These are phyloP conservation scores for Claviceps sp. DNA, from an alignment of 2,329 filamentous ascomycete species.

Conservation along the genomic window DNA sequence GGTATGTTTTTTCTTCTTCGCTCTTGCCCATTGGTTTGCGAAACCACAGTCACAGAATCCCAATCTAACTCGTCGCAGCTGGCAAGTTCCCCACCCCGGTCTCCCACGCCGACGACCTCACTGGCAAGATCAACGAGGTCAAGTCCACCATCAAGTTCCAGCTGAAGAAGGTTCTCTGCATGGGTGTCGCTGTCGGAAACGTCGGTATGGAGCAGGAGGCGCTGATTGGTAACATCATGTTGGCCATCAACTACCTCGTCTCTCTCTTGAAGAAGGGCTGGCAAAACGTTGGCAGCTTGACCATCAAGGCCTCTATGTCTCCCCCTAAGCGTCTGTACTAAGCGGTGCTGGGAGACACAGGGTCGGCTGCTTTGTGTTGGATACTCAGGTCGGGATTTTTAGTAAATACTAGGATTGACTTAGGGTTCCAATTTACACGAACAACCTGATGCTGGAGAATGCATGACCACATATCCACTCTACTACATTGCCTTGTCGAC, in stretches of 20 bases:
- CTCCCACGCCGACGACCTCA: conserved; percentile 90
- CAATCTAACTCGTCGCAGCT: conserved; percentile 36
- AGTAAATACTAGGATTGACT: conserved; percentile 4
- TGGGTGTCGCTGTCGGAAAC: conserved; percentile 98
- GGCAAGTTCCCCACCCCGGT: conserved; percentile 99
- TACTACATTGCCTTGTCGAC: too few species aligned
- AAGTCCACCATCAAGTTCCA: conserved; percentile 99
- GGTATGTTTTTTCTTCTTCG: conserved; percentile 42
- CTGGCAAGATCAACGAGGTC: conserved; percentile 94
- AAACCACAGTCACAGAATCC: background rate
- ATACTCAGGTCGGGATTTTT: background rate
- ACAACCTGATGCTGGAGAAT: background rate
- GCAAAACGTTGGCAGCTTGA: conserved; percentile 99
- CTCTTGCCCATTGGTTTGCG: background rate
- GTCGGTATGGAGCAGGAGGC: conserved; percentile 95
- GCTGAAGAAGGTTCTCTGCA: conserved; percentile 99
- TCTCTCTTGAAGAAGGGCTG: conserved; percentile 99
- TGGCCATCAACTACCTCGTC: conserved; percentile 99
- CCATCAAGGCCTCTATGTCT: conserved; percentile 99
- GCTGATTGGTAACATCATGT: conserved; percentile 97
- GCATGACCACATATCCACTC: background rate
- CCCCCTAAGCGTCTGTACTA: conserved; percentile 98
- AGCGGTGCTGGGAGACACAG: conserved; percentile 11
- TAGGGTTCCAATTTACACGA: conserved; percentile 4
- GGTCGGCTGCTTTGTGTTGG: conserved; percentile 9